Percentiles rank a stretch among this genome's conserved stretches.
These are phyloP conservation scores for Colletotrichum sp. DNA, from an alignment of 2,329 filamentous ascomycete species.

Conservation along the genomic window DNA sequence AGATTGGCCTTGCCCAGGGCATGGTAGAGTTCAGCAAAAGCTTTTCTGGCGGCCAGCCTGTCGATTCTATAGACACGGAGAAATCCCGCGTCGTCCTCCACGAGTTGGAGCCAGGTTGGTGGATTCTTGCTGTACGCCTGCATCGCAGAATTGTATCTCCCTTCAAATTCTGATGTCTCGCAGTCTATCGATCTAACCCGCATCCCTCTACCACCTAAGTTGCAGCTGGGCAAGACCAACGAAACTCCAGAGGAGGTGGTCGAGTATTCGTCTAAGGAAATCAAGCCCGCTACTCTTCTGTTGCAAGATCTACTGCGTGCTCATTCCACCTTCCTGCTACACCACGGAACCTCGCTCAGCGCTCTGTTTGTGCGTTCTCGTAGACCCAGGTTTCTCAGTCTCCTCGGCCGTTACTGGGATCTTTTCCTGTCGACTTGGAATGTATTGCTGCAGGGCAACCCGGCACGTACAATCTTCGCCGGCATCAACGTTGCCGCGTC, in stretches of 20 bases:
- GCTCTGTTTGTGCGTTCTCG: slow-evolving; percentile 70
- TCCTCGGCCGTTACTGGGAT: slow-evolving; percentile 84
- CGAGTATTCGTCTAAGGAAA: slow-evolving; percentile 89
- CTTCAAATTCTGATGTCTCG: not conserved
- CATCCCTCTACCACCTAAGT: slow-evolving; percentile 63
- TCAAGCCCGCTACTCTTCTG: slow-evolving; percentile 81
- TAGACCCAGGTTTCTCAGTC: slow-evolving; percentile 71
- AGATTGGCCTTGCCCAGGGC: slow-evolving; percentile 95
- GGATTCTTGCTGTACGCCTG: slow-evolving; percentile 85
- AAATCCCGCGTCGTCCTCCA: slow-evolving; percentile 83
- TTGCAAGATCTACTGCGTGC: slow-evolving; percentile 83
- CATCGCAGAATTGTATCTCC: slow-evolving; percentile 10
- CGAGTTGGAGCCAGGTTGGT: slow-evolving; percentile 92
- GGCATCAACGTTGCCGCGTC: slow-evolving; percentile 89
- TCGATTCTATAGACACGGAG: slow-evolving; percentile 91
- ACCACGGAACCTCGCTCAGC: slow-evolving; percentile 79
- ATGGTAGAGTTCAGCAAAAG: slow-evolving; percentile 93
- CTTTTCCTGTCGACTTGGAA: slow-evolving; percentile 77
- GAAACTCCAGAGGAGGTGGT: slow-evolving; percentile 50
- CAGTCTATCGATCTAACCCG: slow-evolving; percentile 84
- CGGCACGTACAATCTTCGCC: slow-evolving; percentile 77
- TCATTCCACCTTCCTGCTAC: slow-evolving; percentile 83
- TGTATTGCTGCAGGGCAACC: slow-evolving; percentile 88
- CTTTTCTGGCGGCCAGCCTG: slow-evolving; percentile 77
- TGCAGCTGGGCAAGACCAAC: slow-evolving; percentile 46